Percentiles rank a stretch among this genome's conserved stretches.
Conservation (phyloP, 805 yeast species). For the Candida vartiovaarae region DNA sequence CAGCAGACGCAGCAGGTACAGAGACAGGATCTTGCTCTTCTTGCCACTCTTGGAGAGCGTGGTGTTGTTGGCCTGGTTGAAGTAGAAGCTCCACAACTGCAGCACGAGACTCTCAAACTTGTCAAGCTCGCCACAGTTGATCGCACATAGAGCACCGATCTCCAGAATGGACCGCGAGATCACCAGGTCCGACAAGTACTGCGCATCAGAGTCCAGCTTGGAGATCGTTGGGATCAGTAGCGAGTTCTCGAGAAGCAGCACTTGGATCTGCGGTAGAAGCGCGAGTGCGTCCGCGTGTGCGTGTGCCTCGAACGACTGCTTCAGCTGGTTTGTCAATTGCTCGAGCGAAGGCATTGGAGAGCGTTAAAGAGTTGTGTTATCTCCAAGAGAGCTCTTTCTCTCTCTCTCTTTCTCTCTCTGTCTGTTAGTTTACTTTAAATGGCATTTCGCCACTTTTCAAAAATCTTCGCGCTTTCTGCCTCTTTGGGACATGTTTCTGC, state of each 20-base stretch:
- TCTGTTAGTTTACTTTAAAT: no score
- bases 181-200: constrained; percentile 53
- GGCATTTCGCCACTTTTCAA: no score
- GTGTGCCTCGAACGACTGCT: constrained; percentile 52
- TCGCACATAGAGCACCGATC: constrained; percentile 76
- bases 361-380: no score
- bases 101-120: constrained; percentile 66
- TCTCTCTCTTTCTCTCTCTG: no score
- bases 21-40: constrained; percentile 65
- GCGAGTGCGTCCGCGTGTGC: constrained; percentile 55
- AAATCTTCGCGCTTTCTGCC: no score
- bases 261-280: constrained; percentile 64
- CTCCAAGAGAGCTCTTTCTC: no score
- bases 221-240: constrained; percentile 60
- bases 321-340: constrained; percentile 61
- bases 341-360: constrained; percentile 44
- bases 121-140: constrained; percentile 53
- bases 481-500: no score
- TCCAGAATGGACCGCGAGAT: constrained; percentile 82
- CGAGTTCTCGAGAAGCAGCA: constrained; percentile 71
- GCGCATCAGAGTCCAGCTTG: constrained; percentile 28
- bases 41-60: constrained; percentile 43
- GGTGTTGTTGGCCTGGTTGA: constrained; percentile 26
- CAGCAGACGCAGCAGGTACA: constrained; percentile 68
- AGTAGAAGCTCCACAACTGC: constrained; percentile 70